These are phyloP conservation scores for Leptomonas pyrrhocoris DNA, from an alignment of 208 protist species.

Conservation along the genomic window DNA sequence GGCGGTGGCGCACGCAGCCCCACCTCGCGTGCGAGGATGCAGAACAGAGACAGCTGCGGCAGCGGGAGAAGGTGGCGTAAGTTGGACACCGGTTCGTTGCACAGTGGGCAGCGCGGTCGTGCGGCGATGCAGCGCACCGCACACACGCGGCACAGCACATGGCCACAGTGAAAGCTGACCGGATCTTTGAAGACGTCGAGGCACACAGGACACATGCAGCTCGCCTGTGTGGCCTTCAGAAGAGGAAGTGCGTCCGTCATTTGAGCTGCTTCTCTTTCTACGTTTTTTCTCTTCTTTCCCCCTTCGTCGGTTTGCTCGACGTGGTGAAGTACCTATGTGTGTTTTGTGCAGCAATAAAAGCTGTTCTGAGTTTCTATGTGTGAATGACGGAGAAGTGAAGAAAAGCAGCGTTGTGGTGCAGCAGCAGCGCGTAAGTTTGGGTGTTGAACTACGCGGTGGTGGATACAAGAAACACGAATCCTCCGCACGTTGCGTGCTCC, in stretches of 20 bases:
- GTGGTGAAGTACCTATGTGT: too few species aligned
- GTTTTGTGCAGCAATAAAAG: too few species aligned
- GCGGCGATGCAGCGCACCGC: conserved; percentile 46
- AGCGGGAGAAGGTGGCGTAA: conserved; percentile 38
- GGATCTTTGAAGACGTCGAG: conserved; percentile 63
- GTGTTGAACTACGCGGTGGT: too few species aligned
- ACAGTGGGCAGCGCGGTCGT: conserved; percentile 73
- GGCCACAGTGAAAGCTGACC: conserved; percentile 60
- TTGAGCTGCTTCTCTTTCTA: not conserved
- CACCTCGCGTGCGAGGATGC: conserved; percentile 42
- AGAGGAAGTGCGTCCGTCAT: conserved; percentile 24
- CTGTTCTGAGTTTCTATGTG: too few species aligned
- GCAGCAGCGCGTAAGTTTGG: too few species aligned
- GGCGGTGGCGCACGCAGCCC: conserved; percentile 18
- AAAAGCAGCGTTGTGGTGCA: too few species aligned
- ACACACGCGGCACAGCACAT: conserved; percentile 73
- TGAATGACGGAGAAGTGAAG: too few species aligned
- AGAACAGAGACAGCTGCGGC: conserved; percentile 54
- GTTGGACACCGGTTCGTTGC: conserved; percentile 51
- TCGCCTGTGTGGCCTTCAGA: conserved; percentile 40
- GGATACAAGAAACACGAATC: too few species aligned
- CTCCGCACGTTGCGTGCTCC: too few species aligned
- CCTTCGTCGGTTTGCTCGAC: not conserved
- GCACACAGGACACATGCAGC: conserved; percentile 64
- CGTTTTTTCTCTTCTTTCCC: conserved; percentile 9